phyloP scores from a whole-genome alignment of 768 basidiomycete genomes.

The Mycena filopes region DNA sequence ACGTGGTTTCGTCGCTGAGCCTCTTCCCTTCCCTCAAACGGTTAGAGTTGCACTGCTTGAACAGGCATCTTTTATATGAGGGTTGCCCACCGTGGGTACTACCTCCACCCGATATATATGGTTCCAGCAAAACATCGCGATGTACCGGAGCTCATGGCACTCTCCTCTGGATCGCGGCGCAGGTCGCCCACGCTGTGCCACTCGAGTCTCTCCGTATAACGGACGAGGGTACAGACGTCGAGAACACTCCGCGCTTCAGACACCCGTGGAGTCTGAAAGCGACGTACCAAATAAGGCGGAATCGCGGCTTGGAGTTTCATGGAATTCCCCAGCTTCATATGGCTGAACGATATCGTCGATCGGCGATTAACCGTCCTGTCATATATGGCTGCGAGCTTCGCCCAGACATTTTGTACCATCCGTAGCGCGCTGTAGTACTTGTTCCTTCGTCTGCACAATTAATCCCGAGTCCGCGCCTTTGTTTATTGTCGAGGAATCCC shows the following conservation, averaged over 20 bases:
- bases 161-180: constrained; percentile 1
- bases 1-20: constrained; percentile 1
- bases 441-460: too few species aligned
- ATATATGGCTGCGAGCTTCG: too few species aligned
- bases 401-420: too few species aligned
- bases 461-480: too few species aligned
- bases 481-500: neutral
- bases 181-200: neutral
- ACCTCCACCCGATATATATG: neutral
- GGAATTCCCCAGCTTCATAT: neutral
- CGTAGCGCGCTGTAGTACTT: too few species aligned
- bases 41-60: constrained; percentile 3
- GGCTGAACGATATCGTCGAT: neutral
- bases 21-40: constrained; percentile 9
- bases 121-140: neutral
- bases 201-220: constrained; percentile 1
- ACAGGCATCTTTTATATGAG: neutral
- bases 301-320: constrained; percentile 1
- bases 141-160: neutral
- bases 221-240: neutral
- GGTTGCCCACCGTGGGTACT: neutral
- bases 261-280: neutral
- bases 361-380: too few species aligned
- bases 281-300: constrained; percentile 1
- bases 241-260: neutral